Evolutionary conservation across 2,329 filamentous ascomycete genomes (phyloP), one percentile per base, ranked within the genome.

Genomic region (Neopestalotiopsis rosae): DNA sequence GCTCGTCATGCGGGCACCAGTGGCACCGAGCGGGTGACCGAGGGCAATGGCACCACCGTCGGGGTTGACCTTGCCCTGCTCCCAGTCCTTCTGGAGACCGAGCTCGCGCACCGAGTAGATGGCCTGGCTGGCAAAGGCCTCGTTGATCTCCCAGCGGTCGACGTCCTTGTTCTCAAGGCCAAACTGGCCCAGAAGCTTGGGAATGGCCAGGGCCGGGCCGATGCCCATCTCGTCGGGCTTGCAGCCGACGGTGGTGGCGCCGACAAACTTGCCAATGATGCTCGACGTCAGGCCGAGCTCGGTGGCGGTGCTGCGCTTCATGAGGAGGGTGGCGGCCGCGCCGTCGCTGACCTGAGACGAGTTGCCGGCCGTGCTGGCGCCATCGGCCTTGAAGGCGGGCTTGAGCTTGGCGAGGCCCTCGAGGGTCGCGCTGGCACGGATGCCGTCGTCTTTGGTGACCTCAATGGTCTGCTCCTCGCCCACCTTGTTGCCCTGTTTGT

Each of bases 11-110:
- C 95, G 86, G 38, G 92, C 94, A 42, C 94, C 94, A 5, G 95
- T 98, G 40, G 94, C 95, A 61, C 95, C 95, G 1, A 98, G 86
- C 5, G 95, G 95, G 79, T 98, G 95, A 1, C 95, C 95, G 30
- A 98, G 83, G n/a, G 95, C 95, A 79, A 98, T 97, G 2, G 95
- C 95, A 40, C 95, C 95, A 70, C 95, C 95, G 75, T 97, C 94
- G 0, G 94, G 94, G 81, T 98, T 98, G 20, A 98, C 92, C 81
- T 88, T 91, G 7, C 88, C 89, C 67, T 88, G 81, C 74, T 91
- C 87, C 82, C 85, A 90, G 73, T 76, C 88, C 75, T 82, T 78
- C 79, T 90, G 90, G 24, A 95, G 82, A 0, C 90, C 92, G 12
- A 96, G 78, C 75, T 89, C 87, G 70, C 94, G 84, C 61, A 95